Evolutionary conservation across 352 stramenopile species (phyloP), one percentile per base, ranked within the genome.

Genomic region (Pythium volutum): DNA sequence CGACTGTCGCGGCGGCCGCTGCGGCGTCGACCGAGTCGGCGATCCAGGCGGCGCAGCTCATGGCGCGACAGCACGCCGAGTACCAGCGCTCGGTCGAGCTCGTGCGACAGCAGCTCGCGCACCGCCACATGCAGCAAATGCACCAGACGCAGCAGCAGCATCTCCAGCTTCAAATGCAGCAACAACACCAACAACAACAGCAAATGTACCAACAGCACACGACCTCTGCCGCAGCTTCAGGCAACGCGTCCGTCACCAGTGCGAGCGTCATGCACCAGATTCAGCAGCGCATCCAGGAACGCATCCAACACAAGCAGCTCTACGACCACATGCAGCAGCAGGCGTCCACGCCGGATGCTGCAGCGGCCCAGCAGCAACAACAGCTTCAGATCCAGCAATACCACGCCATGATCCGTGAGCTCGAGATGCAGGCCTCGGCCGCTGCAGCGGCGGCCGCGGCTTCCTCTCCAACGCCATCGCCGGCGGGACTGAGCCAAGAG

Each of bases 91-190:
- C 53, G 11, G 53, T 70, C n/a, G 71, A 73, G 26, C 62, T 73
- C 45, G 58, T 83, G 52, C 68, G 68, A n/a, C 73, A 73, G 43
- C 75, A 84, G 55, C 64, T 80, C 45, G 64, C 67, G 31, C 70
- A 71, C 46, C 73, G 74, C 46, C 69, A 71, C 47, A 59, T 64
- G 43, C 56, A 55, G 51, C 71, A 60, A 59, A 67, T 80, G 55
- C 58, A 67, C 43, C 61, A 67, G 5, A 53, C 61, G 39, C 51
- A 65, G 33, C 57, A 74, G 56, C 59, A 71, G 41, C 56, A 67
- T 42, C 41, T 53, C 29, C 47, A 56, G 22, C 64, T 66, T 5
- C 59, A 77, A 22, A 42, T 41, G 27, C 60, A 72, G 47, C 47
- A 62, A 26, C 62, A 62, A 36, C 33, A 38, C 33, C 33, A 68